Conservation (phyloP, 768 basidiomycete species). For the Auriculariales sp. region DNA sequence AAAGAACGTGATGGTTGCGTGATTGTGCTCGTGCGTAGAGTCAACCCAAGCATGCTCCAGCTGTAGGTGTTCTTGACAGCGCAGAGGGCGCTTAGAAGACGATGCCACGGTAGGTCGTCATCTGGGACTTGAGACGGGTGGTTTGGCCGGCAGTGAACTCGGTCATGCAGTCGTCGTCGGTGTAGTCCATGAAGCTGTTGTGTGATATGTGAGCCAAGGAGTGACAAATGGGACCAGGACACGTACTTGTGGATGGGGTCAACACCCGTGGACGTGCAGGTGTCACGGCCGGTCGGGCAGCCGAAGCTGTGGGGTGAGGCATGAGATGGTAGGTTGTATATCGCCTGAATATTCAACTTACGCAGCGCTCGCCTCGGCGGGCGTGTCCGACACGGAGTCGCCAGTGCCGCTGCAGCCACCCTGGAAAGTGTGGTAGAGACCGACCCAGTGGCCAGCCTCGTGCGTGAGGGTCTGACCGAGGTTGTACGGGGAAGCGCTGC, state of each 20-base stretch:
- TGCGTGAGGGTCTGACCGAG: slow-evolving; percentile 19
- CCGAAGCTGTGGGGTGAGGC: too few species aligned
- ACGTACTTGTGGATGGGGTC: slow-evolving; percentile 27
- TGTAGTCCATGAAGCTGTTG: slow-evolving; percentile 18
- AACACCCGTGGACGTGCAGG: slow-evolving; percentile 14
- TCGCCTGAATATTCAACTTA: too few species aligned
- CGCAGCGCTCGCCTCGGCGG: slow-evolving; percentile 27
- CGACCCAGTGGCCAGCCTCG: slow-evolving; percentile 25
- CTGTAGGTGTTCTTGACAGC: too few species aligned
- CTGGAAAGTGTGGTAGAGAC: slow-evolving; percentile 30
- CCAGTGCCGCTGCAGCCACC: slow-evolving; percentile 27
- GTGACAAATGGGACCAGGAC: slow-evolving; percentile 3
- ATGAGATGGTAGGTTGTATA: too few species aligned
- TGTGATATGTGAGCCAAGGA: neutral
- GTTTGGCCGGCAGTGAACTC: slow-evolving; percentile 19
- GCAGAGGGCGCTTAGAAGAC: neutral
- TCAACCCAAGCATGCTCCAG: too few species aligned
- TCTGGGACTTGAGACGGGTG: slow-evolving; percentile 8
- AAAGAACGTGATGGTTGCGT: too few species aligned
- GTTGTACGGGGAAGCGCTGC: slow-evolving; percentile 1
- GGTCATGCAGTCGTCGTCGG: slow-evolving; percentile 17
- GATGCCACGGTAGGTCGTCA: slow-evolving; percentile 8
- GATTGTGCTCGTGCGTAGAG: too few species aligned
- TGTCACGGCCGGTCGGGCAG: slow-evolving; percentile 21
- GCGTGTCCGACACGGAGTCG: slow-evolving; percentile 32